phyloP scores from a whole-genome alignment of 441 rosid genomes.

The Omphalea diandra region DNA sequence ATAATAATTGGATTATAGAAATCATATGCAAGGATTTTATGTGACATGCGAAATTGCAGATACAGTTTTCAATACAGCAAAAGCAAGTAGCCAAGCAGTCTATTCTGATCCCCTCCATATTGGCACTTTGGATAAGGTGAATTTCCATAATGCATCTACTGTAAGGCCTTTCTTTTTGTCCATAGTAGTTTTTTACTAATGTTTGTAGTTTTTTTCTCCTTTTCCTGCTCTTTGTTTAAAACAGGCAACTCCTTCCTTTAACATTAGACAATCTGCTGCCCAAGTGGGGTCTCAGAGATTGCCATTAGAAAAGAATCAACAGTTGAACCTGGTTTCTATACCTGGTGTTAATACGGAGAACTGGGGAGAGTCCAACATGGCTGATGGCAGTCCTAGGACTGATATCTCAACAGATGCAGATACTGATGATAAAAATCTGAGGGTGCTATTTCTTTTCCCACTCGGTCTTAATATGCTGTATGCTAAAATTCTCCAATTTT shows the following conservation, averaged over 20 bases:
- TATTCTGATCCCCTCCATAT: conserved; percentile 26
- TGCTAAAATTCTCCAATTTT: conserved; percentile 7
- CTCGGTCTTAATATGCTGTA: conserved; percentile 4
- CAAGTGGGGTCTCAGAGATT: conserved; percentile 35
- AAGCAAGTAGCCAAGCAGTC: conserved; percentile 29
- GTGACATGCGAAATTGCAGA: conserved; percentile 30
- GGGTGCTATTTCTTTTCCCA: conserved; percentile 44
- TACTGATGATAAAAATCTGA: conserved; percentile 73
- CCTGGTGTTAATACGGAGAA: conserved; percentile 40
- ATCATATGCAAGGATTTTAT: conserved; percentile 7
- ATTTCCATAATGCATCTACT: conserved; percentile 3
- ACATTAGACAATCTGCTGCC: conserved; percentile 23
- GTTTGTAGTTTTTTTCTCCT: background rate
- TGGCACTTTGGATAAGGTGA: conserved; percentile 32
- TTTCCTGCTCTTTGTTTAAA: conserved; percentile 4
- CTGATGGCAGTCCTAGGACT: conserved; percentile 89
- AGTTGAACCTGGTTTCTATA: conserved; percentile 29
- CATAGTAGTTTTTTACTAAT: conserved; percentile 14
- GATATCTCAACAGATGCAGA: conserved; percentile 89
- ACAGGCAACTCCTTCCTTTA: conserved; percentile 27
- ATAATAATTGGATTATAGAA: background rate
- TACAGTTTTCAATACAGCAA: conserved; percentile 29
- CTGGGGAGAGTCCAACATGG: conserved; percentile 61
- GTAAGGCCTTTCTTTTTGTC: conserved; percentile 2
- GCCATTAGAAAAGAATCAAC: conserved; percentile 36